Evolutionary conservation across 225 moss, liverwort and hornwort species (phyloP).

Genomic region (Polytrichum commune): DNA sequence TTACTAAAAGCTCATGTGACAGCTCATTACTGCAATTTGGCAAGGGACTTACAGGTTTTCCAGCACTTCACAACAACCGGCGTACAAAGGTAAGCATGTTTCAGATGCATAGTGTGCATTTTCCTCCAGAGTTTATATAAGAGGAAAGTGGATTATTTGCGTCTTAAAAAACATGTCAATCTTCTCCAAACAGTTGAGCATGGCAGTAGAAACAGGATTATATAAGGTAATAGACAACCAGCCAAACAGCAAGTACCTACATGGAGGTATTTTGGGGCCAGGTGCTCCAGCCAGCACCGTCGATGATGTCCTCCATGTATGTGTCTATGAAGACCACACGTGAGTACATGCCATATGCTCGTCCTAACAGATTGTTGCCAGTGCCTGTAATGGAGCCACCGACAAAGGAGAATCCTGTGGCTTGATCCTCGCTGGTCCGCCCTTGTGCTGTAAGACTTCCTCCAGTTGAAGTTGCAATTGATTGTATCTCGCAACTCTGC

Average conservation of each 20-base stretch:
- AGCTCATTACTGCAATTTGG: too few species aligned
- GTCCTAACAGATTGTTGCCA: constrained; percentile 41
- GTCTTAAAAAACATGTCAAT: not conserved
- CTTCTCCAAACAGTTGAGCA: too few species aligned
- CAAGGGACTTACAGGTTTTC: too few species aligned
- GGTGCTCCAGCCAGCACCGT: constrained; percentile 44
- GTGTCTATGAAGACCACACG: constrained; percentile 55
- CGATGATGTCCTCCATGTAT: constrained; percentile 50
- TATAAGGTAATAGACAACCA: not conserved
- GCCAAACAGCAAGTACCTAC: not conserved
- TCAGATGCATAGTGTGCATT: not conserved
- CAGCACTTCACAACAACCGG: too few species aligned
- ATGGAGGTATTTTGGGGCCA: constrained; percentile 17
- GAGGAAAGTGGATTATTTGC: not conserved
- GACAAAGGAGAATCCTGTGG: constrained; percentile 51
- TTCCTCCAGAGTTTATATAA: not conserved
- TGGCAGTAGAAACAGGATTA: not conserved
- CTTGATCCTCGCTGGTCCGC: constrained; percentile 19
- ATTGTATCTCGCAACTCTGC: constrained; percentile 41
- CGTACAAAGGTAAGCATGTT: too few species aligned
- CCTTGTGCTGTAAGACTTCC: constrained; percentile 48
- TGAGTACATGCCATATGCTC: constrained; percentile 59
- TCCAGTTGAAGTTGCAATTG: constrained; percentile 20
- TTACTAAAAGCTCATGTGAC: too few species aligned
- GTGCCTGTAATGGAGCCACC: constrained; percentile 57